Base-by-base conservation (phyloP, 2,329 filamentous ascomycete species). In the Pseudogymnoascus sp. region DNA sequence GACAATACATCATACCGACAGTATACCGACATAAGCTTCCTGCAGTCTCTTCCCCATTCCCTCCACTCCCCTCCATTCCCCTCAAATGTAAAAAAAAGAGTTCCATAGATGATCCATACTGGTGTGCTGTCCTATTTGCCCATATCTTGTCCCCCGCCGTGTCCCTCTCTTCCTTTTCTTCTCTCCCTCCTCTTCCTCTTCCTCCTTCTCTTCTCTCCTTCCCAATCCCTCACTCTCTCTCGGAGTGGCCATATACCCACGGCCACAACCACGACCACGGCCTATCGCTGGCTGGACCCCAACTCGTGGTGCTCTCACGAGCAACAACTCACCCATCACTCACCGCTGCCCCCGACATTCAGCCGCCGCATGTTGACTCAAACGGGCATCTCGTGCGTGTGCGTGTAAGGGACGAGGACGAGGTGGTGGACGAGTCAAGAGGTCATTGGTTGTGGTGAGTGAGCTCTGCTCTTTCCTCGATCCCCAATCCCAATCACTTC, bases 11-110 rank as follows among this genome's bases (percentile, higher is more conserved):
- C 39, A 43, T 43, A 43, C 39, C 39, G 39, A 43, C 39, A 43
- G 39, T 43, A 43, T 43, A 43, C 39, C 39, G 39, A 43, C 39
- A 43, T 43, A 43, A 43, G 39, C 39, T 43, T 43, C 39, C 39
- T 43, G 39, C 39, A 43, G 39, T 25, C 39, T 43, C 20, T 25
- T 43, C 39, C 39, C 39, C 39, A 43, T 43, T 43, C 37, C 16
- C 37, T 3, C 36, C 12, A 37, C 7, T 37, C 16, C 18, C 18
- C 38, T 6, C 18, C 12, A 25, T 43, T 43, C 38, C 38, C 16
- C 12, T 18, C 36, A 37, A 43, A 14, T 22, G 39, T 35, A 35
- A 35, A 22, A 43, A n/a, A 39, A 25, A 25, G 14, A 12, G 14
- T 14, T 25, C 39, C 39, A 39, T 39, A 43, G 28, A 30, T 30